Percentiles rank a stretch among this genome's conserved stretches.
Conservation (phyloP, 2,329 filamentous ascomycete species). For the Fusarium sp. region DNA sequence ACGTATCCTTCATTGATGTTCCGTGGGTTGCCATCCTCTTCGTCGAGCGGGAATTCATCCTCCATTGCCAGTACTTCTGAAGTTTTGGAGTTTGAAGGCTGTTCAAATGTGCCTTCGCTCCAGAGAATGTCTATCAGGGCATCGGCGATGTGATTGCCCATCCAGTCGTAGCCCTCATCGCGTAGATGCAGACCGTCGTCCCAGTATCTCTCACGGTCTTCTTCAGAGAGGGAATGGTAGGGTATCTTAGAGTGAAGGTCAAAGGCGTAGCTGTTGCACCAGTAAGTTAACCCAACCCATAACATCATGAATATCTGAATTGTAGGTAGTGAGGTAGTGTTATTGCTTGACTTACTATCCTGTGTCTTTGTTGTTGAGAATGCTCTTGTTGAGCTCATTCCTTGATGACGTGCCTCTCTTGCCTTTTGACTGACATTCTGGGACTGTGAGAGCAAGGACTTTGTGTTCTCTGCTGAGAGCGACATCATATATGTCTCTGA, state of each 20-base stretch:
- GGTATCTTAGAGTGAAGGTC: conserved; percentile 67
- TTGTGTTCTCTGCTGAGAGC: conserved; percentile 62
- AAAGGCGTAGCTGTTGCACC: conserved; percentile 61
- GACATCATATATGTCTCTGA: conserved; percentile 63
- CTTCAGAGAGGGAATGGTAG: conserved; percentile 60
- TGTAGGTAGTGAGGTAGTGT: neutral
- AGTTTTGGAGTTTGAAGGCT: conserved; percentile 10
- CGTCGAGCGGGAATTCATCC: conserved; percentile 54
- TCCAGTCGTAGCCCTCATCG: conserved; percentile 68
- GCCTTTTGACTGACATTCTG: conserved; percentile 57
- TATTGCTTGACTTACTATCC: conserved; percentile 63
- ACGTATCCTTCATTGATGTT: conserved; percentile 64
- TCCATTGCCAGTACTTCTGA: neutral
- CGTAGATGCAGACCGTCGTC: conserved; percentile 71
- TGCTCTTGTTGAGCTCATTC: conserved; percentile 62
- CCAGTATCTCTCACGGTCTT: conserved; percentile 64
- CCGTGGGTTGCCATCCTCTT: conserved; percentile 61
- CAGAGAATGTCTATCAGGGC: conserved; percentile 61
- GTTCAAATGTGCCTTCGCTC: conserved; percentile 44
- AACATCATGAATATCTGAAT: neutral
- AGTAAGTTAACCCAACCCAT: neutral
- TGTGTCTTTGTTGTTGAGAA: conserved; percentile 59
- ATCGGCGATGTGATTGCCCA: conserved; percentile 68
- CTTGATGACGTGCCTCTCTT: conserved; percentile 51
- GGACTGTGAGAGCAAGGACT: conserved; percentile 72